Evolutionary conservation across 352 stramenopile genomes (phyloP), one percentile per base, ranked within the genome.

Genomic region (Phytopythium mirpurense): DNA sequence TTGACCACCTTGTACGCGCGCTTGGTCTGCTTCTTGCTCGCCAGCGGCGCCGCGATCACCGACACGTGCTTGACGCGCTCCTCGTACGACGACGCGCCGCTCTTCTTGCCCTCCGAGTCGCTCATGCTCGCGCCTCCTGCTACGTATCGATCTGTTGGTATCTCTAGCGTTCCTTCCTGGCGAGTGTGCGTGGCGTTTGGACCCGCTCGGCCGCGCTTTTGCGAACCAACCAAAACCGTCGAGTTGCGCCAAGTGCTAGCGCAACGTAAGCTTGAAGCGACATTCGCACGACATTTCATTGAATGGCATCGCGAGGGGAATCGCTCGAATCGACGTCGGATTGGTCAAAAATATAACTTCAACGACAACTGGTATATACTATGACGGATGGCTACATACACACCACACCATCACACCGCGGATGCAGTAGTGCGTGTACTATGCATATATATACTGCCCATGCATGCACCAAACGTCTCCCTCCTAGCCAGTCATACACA

Each of bases 1-100:
- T 97, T 97, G 18, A 98, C 83, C 16, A 97, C 70, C 65, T 98
- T 98, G 69, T 97, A 96, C 38, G 81, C 74, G 53, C 89, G 90
- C 80, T 97, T 97, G 46, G 86, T 93, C 61, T 96, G 79, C 73
- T 99, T 99, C 79, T 99, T 99, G 53, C 81, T 90, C 36, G 97
- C 97, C 50, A 99, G 77, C 27, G 98, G 98, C 66, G 98, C 92
- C 35, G 96, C 84, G 63, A 99, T 99, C 47, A 91, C 67, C 54
- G 74, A 90, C 35, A 95, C 68, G 57, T 95, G 83, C 72, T 92
- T 92, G 34, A 93, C 70, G 44, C 83, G 82, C 63, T 95, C 84
- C 63, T 95, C 84, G 62, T 95, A 95, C 42, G 70, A 65, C 47
- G 70, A 51, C 36, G 63, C 62, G 65, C 48, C 62, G 42, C 70